A percentile compares a stretch with the other conserved stretches of the same genome.
phyloP scores from a whole-genome alignment of 2,329 filamentous ascomycete species.

The Sarocladiaceae sp. region DNA sequence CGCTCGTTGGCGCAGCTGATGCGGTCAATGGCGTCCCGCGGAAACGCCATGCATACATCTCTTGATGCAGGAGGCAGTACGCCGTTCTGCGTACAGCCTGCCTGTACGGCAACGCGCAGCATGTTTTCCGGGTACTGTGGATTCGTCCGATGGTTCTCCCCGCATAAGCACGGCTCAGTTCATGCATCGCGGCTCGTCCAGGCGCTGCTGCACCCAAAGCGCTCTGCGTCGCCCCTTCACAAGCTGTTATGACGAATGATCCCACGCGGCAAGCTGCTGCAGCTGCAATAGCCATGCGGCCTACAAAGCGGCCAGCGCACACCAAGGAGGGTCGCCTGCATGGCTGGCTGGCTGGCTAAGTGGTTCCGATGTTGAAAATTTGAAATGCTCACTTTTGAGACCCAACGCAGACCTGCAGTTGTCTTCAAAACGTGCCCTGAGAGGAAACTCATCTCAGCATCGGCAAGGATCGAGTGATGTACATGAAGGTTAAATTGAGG shows the following conservation, averaged over 20 bases:
- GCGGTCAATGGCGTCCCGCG: too few relatives aligned
- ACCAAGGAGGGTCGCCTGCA: background rate
- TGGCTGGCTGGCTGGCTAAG: background rate
- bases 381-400: background rate
- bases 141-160: background rate
- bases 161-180: background rate
- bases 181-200: background rate
- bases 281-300: constrained; percentile 7
- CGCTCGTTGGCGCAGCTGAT: too few relatives aligned
- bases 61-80: too few relatives aligned
- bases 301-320: constrained; percentile 4
- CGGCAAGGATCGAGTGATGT: too few relatives aligned
- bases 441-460: too few relatives aligned
- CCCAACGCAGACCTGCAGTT: background rate
- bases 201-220: background rate
- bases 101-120: background rate
- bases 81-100: too few relatives aligned
- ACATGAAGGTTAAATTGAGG: too few relatives aligned
- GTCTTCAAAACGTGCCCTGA: background rate
- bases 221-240: background rate
- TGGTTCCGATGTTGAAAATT: background rate
- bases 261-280: background rate
- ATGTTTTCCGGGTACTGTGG: background rate
- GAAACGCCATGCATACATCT: too few relatives aligned
- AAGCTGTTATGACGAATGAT: background rate